Base-by-base conservation (phyloP, 2,329 filamentous ascomycete genomes). In the Pseudofabraea citricarpa region DNA sequence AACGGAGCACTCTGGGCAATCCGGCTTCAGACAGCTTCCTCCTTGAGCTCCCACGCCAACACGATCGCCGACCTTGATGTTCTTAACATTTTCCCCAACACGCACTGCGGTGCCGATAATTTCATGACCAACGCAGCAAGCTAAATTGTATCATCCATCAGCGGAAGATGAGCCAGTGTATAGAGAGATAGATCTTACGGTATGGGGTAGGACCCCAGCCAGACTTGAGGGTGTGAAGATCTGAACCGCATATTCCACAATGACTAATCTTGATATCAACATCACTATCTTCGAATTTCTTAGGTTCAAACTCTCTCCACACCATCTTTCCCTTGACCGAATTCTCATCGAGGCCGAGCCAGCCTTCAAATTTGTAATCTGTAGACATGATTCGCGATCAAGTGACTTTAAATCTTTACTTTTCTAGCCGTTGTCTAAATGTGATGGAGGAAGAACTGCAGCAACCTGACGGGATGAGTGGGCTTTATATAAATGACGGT, bases 211-310 rank as follows among this genome's bases (percentile, higher is more conserved):
- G 27, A 12, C 27, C 27, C 56, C 62, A 65, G 20, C 61, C 61
- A 21, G 52, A 56, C 26, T 53, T 48, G 6, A 66, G 46, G 15
- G 56, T 59, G 41, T 65, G 61, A 3, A 63, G n/a, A 53, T 65
- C 61, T n/a, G 50, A 54, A n/a, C 67, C 71, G 47, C 72, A 74
- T 32, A 75, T 65, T 46, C 71, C 73, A 51, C 72, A 75, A 55
- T 75, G 71, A 22, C 68, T 67, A 44, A 77, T 60, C 45, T 68
- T 63, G 46, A 76, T 70, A 56, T 77, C 73, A 38, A 76, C 58
- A 56, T 74, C 70, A 39, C 65, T 68, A 43, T 74, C 71, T 29
- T 70, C 66, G 67, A 70, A 75, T 3, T 55, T 53, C 55, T 74
- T 75, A 21, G 70, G 70, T 52, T 70, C 59, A 49, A 67, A 73